Evolutionary conservation across 164 flowering plant genomes (phyloP).

Genomic region (Santalum album): DNA sequence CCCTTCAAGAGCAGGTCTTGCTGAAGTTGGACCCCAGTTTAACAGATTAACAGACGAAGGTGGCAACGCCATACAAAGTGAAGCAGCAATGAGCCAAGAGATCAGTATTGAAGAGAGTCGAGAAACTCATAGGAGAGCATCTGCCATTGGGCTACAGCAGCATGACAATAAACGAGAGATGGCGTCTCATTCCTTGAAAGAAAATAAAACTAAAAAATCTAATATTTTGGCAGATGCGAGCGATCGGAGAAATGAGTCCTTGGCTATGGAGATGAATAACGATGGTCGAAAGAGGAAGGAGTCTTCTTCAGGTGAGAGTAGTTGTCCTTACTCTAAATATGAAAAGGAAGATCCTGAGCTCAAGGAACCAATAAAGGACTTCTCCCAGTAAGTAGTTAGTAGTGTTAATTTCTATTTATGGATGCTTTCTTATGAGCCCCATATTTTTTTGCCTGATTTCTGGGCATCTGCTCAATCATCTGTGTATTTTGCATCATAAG

Average conservation of each 20-base stretch:
- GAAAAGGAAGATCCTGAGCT: slow-evolving; percentile 86
- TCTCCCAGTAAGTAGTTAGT: slow-evolving; percentile 56
- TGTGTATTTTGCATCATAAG: slow-evolving; percentile 28
- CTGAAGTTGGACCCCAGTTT: slow-evolving; percentile 34
- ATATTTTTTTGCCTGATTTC: not conserved
- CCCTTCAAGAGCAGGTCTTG: slow-evolving; percentile 26
- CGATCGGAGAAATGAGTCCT: slow-evolving; percentile 31
- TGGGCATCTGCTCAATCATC: not conserved
- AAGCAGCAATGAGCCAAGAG: slow-evolving; percentile 18
- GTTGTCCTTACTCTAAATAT: slow-evolving; percentile 59
- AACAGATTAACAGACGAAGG: slow-evolving; percentile 28
- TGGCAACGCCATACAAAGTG: slow-evolving; percentile 35
- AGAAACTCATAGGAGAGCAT: slow-evolving; percentile 29
- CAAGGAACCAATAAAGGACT: slow-evolving; percentile 70
- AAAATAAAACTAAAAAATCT: slow-evolving; percentile 37
- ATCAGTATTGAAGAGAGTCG: slow-evolving; percentile 29
- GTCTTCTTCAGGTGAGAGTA: slow-evolving; percentile 65
- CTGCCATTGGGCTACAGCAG: slow-evolving; percentile 19
- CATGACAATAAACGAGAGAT: slow-evolving; percentile 28
- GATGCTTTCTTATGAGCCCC: not conserved
- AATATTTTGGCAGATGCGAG: slow-evolving; percentile 19
- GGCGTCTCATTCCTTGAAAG: slow-evolving; percentile 25
- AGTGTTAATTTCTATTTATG: not conserved
- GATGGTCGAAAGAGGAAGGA: slow-evolving; percentile 38
- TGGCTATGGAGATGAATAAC: slow-evolving; percentile 18